Evolutionary conservation across 805 yeast species (phyloP).

Genomic region (Lipomyces spencermartinsiae): DNA sequence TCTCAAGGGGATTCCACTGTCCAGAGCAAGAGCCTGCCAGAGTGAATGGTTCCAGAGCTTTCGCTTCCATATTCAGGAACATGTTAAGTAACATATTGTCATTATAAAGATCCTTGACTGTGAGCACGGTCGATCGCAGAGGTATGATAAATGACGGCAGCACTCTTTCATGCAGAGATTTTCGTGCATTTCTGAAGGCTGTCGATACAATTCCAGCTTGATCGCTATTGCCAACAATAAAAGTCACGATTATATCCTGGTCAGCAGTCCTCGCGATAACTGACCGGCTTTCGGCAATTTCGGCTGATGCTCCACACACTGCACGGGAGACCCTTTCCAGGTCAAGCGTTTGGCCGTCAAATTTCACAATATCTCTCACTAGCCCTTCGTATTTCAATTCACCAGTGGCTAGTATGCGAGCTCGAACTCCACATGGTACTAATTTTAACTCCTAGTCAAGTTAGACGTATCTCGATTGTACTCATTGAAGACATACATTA

Average conservation of each 20-base stretch:
- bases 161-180: neutral
- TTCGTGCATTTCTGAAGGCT: constrained; percentile 1
- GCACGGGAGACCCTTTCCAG: constrained; percentile 35
- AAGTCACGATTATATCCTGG: constrained; percentile 10
- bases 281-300: constrained; percentile 3
- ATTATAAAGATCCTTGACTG: constrained; percentile 16
- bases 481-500: neutral
- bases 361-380: constrained; percentile 38
- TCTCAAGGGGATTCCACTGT: constrained; percentile 22
- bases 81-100: neutral
- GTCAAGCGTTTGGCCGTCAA: constrained; percentile 38
- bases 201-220: neutral
- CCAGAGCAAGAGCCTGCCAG: neutral
- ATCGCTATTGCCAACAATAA: neutral
- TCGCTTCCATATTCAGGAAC: neutral
- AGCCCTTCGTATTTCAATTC: constrained; percentile 37
- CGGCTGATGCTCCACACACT: neutral
- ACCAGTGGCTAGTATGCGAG: constrained; percentile 32
- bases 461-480: neutral
- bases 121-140: constrained; percentile 8
- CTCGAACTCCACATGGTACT: constrained; percentile 39
- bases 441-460: neutral
- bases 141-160: constrained; percentile 26
- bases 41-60: neutral
- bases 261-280: neutral